A percentile compares a stretch with the other conserved stretches of the same genome.
Evolutionary conservation across 2,329 filamentous ascomycete genomes (phyloP).

Genomic region (Fusarium gaditjirri): DNA sequence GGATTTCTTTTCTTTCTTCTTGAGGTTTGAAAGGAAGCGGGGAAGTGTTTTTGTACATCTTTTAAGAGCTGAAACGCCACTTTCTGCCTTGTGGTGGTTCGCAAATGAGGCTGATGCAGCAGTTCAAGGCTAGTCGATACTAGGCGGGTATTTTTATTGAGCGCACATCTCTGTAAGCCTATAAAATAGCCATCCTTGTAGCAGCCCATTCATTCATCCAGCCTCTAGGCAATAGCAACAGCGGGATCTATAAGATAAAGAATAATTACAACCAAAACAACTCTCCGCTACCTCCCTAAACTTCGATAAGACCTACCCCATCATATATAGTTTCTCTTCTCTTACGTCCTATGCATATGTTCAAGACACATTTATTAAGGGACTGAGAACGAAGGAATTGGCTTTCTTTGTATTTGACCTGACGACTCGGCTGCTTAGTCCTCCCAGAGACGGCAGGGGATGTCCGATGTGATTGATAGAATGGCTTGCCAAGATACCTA

Average conservation of each 20-base stretch:
- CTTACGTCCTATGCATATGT: neutral
- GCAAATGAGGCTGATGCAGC: neutral
- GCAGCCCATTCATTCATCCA: neutral
- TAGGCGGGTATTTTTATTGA: neutral
- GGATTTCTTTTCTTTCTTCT: rapidly evolving
- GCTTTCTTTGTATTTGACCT: rapidly evolving
- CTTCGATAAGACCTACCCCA: neutral
- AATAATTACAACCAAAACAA: neutral
- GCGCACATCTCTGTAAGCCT: rapidly evolving
- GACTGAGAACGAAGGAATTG: rapidly evolving
- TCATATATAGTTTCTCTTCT: neutral
- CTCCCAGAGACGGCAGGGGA: neutral
- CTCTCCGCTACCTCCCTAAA: rapidly evolving
- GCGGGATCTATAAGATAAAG: too few relatives aligned
- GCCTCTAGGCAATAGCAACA: neutral
- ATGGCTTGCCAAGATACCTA: neutral
- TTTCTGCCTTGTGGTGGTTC: neutral
- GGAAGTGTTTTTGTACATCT: neutral
- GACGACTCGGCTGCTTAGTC: neutral
- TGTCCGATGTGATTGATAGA: neutral
- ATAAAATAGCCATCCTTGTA: neutral
- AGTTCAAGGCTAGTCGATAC: neutral
- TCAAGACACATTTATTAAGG: rapidly evolving
- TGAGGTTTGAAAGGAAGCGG: neutral
- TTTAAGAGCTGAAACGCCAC: neutral